Conservation (phyloP, 768 basidiomycete genomes). For the Panus rudis region DNA sequence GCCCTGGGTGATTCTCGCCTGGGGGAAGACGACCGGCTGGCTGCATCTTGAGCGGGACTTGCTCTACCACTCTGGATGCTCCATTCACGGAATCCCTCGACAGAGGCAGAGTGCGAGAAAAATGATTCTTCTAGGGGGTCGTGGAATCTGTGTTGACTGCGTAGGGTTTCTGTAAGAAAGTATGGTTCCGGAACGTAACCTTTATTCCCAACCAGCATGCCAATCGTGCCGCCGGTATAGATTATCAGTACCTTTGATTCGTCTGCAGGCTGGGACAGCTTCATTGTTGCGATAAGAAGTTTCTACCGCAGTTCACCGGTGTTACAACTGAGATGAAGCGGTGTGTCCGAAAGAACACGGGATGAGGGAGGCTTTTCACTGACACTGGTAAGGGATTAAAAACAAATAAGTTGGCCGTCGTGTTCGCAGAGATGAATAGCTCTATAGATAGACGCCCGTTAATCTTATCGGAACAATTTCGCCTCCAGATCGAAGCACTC, state of each 20-base stretch:
- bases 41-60: constrained; percentile 39
- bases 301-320: not conserved
- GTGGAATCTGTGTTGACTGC: constrained; percentile 82
- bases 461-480: too few species aligned
- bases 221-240: constrained; percentile 89
- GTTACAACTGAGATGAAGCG: too few species aligned
- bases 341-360: not conserved
- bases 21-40: constrained; percentile 14
- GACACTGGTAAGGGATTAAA: too few species aligned
- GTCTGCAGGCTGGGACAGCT: constrained; percentile 42
- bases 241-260: constrained; percentile 82
- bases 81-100: constrained; percentile 78
- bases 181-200: constrained; percentile 84
- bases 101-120: constrained; percentile 73
- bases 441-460: too few species aligned
- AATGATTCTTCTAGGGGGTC: constrained; percentile 85
- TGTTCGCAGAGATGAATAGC: too few species aligned
- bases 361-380: not conserved
- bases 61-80: constrained; percentile 52
- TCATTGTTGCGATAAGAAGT: constrained; percentile 36
- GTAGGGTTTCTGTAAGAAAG: constrained; percentile 78
- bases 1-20: constrained; percentile 30
- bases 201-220: constrained; percentile 72
- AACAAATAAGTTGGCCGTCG: too few species aligned
- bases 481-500: too few species aligned